Conservation (phyloP, 805 yeast genomes). For the Lachancea lanzarotensis region DNA sequence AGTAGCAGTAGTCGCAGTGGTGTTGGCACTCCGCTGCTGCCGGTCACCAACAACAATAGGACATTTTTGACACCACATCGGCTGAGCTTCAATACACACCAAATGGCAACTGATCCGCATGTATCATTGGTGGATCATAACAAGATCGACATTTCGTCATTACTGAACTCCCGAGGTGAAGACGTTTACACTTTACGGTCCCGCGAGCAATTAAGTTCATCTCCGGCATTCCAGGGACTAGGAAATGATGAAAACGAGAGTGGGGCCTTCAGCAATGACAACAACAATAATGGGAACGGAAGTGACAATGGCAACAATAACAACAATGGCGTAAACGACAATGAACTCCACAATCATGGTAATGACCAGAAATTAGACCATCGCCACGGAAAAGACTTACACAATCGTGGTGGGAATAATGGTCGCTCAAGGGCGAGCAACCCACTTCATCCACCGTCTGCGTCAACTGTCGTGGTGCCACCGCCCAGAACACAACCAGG, state of each 20-base stretch:
- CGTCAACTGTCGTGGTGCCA: constrained; percentile 5
- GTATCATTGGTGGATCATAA: constrained; percentile 15
- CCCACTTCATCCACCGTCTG: neutral
- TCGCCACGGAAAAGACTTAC: no score
- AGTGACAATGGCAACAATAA: constrained; percentile 1
- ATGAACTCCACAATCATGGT: neutral
- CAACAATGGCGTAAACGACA: neutral
- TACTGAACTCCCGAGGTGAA: constrained; percentile 22
- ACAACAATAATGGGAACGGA: constrained; percentile 8
- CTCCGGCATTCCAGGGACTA: constrained; percentile 7
- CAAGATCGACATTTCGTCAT: constrained; percentile 22
- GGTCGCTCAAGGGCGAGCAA: no score
- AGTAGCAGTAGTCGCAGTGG: constrained; percentile 1
- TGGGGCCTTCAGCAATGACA: neutral
- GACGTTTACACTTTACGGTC: constrained; percentile 21
- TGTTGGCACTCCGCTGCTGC: neutral
- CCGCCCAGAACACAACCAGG: constrained; percentile 27
- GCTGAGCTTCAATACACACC: constrained; percentile 21
- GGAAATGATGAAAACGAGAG: neutral
- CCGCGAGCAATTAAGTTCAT: constrained; percentile 7
- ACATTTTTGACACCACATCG: constrained; percentile 20
- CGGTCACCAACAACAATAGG: constrained; percentile 1
- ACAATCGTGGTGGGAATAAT: no score
- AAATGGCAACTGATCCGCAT: constrained; percentile 22
- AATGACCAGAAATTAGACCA: no score